A percentile compares a stretch with the other conserved stretches of the same genome.
These are phyloP conservation scores for Coemansia sp. DNA, from an alignment of 192 early-diverging fungal genomes.

Conservation along the genomic window DNA sequence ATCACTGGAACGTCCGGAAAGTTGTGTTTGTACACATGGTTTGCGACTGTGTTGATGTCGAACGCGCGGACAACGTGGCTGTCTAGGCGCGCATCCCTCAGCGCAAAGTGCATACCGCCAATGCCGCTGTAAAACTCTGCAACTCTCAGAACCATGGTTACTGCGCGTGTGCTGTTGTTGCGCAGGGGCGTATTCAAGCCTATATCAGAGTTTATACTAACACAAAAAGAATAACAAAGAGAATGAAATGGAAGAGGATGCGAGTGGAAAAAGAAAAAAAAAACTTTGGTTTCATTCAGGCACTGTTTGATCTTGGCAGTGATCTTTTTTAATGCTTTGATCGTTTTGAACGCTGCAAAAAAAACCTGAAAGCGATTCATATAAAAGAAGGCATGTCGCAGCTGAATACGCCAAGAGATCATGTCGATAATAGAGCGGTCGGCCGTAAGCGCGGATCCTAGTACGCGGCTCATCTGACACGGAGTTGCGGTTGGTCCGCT, in stretches of 20 bases:
- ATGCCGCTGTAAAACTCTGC: slow-evolving; percentile 60
- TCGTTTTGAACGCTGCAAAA: too few relatives aligned
- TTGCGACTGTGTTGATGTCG: slow-evolving; percentile 92
- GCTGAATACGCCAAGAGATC: too few relatives aligned
- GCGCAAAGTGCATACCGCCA: slow-evolving; percentile 73
- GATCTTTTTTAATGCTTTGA: too few relatives aligned
- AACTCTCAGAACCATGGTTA: slow-evolving; percentile 31
- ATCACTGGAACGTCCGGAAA: slow-evolving; percentile 51
- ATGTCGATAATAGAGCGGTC: too few relatives aligned
- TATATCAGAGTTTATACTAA: background rate
- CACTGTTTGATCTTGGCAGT: too few relatives aligned
- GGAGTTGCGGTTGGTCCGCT: too few relatives aligned
- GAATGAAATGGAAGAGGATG: background rate
- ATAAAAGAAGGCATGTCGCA: too few relatives aligned
- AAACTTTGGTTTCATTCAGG: too few relatives aligned
- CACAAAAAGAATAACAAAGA: background rate
- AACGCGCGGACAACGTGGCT: slow-evolving; percentile 79
- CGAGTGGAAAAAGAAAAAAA: background rate
- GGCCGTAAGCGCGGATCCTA: too few relatives aligned
- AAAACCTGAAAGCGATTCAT: too few relatives aligned
- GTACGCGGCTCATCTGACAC: too few relatives aligned
- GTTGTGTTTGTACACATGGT: slow-evolving; percentile 71
- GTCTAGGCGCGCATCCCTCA: slow-evolving; percentile 60
- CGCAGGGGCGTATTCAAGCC: background rate
- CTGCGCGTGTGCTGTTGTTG: background rate